Evolutionary conservation across 257 asterid species (phyloP).

Genomic region (Paraleonurus japonicus): DNA sequence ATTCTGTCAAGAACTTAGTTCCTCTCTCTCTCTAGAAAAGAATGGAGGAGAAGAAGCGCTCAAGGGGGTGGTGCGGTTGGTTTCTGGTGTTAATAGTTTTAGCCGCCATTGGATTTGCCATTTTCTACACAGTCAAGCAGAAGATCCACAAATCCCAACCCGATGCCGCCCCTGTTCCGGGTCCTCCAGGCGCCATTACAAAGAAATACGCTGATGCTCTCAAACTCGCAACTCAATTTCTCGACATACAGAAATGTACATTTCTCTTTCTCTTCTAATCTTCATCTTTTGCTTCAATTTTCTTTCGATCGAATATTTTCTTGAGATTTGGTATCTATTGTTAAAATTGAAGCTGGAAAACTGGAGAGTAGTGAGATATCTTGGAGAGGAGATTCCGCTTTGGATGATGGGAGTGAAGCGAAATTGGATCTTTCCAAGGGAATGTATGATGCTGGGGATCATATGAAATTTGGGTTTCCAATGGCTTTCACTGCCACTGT

Average conservation of each 20-base stretch:
- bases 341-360: slow-evolving; percentile 72
- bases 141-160: slow-evolving; percentile 36
- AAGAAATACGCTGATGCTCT: slow-evolving; percentile 84
- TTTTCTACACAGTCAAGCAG: slow-evolving; percentile 47
- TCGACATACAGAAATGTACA: slow-evolving; percentile 81
- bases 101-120: slow-evolving; percentile 56
- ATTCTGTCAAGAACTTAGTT: not conserved
- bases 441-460: slow-evolving; percentile 96
- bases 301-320: not conserved
- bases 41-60: slow-evolving; percentile 56
- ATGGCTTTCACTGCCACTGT: slow-evolving; percentile 97
- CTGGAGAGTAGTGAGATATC: slow-evolving; percentile 56
- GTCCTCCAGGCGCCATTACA: slow-evolving; percentile 73
- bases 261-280: not conserved
- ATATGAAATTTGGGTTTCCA: slow-evolving; percentile 91
- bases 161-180: slow-evolving; percentile 78
- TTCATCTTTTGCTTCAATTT: slow-evolving; percentile 1
- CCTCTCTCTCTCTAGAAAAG: not conserved
- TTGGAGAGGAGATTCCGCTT: slow-evolving; percentile 92
- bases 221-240: slow-evolving; percentile 73
- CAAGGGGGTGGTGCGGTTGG: slow-evolving; percentile 83
- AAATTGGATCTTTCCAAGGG: slow-evolving; percentile 90
- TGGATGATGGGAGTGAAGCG: slow-evolving; percentile 71
- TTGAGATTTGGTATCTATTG: slow-evolving; percentile 1
- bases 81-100: slow-evolving; percentile 52